A percentile compares a stretch with the other conserved stretches of the same genome.
Evolutionary conservation across 495 filamentous ascomycete species (phyloP).

Genomic region (Aspergillus ostianus): DNA sequence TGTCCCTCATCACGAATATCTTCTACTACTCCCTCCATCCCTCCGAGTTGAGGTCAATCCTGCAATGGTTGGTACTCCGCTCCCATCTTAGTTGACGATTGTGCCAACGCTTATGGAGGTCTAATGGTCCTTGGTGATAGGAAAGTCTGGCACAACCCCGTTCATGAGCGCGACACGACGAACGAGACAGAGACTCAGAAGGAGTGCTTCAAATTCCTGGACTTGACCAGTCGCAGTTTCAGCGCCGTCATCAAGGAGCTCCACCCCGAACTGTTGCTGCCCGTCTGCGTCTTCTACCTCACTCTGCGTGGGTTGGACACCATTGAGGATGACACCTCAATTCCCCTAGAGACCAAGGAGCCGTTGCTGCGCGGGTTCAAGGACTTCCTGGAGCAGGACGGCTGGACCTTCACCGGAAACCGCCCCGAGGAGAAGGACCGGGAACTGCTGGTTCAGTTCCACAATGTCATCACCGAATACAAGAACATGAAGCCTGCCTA

Average conservation of each 20-base stretch:
- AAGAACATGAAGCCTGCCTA: constrained; percentile 86
- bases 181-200: constrained; percentile 73
- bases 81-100: background rate
- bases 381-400: constrained; percentile 71
- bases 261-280: constrained; percentile 87
- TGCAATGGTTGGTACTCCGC: constrained; percentile 75
- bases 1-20: constrained; percentile 53
- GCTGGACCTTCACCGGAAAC: constrained; percentile 85
- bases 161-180: constrained; percentile 74
- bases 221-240: constrained; percentile 91
- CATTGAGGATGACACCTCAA: constrained; percentile 97
- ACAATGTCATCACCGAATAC: constrained; percentile 81
- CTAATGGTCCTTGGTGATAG: constrained; percentile 43
- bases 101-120: constrained; percentile 20
- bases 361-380: constrained; percentile 82
- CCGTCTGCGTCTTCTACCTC: constrained; percentile 91
- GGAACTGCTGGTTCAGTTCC: constrained; percentile 86
- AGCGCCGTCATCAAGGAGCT: constrained; percentile 91
- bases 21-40: constrained; percentile 79
- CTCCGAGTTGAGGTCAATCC: constrained; percentile 73
- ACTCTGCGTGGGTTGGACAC: constrained; percentile 89
- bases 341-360: constrained; percentile 76
- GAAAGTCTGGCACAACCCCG: constrained; percentile 95
- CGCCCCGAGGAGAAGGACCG: constrained; percentile 93
- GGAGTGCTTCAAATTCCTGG: constrained; percentile 81